Conservation (phyloP, 208 protist species). For the Crithidia bombi region DNA sequence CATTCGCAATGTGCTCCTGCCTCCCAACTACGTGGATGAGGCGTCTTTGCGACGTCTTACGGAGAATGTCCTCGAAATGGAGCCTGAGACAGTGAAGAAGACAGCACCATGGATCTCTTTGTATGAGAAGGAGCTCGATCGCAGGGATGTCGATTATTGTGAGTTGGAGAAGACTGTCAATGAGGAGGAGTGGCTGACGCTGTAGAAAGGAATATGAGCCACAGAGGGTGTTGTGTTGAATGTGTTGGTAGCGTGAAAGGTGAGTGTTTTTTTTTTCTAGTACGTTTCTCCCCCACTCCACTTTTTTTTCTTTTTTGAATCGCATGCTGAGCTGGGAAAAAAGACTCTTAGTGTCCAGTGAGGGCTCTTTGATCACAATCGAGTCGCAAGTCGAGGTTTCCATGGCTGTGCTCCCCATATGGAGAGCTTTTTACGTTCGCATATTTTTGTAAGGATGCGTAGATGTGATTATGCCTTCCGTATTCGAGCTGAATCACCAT, state of each 20-base stretch:
- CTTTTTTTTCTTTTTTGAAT: slow-evolving; percentile 1
- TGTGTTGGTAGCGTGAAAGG: neutral
- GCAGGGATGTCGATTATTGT: slow-evolving; percentile 75
- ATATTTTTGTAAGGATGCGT: no score
- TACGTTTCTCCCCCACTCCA: neutral
- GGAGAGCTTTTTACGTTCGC: no score
- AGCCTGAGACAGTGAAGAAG: slow-evolving; percentile 7
- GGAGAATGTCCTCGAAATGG: slow-evolving; percentile 50
- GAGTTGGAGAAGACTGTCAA: slow-evolving; percentile 67
- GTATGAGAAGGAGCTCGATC: slow-evolving; percentile 82
- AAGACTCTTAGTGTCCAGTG: no score
- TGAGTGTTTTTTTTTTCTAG: neutral
- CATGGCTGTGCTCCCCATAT: no score
- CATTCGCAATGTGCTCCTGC: slow-evolving; percentile 78
- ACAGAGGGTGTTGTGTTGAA: slow-evolving; percentile 1
- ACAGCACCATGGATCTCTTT: slow-evolving; percentile 58
- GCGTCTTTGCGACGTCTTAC: slow-evolving; percentile 67
- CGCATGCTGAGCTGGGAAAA: neutral
- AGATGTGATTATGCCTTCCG: no score
- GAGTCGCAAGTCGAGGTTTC: no score
- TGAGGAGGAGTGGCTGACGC: slow-evolving; percentile 84
- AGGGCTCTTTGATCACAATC: no score
- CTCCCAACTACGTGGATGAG: slow-evolving; percentile 74
- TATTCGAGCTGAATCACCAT: no score
- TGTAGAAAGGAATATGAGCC: slow-evolving; percentile 49